Conservation (phyloP, 2,329 filamentous ascomycete species). For the Dryadomyces sulphureus region DNA sequence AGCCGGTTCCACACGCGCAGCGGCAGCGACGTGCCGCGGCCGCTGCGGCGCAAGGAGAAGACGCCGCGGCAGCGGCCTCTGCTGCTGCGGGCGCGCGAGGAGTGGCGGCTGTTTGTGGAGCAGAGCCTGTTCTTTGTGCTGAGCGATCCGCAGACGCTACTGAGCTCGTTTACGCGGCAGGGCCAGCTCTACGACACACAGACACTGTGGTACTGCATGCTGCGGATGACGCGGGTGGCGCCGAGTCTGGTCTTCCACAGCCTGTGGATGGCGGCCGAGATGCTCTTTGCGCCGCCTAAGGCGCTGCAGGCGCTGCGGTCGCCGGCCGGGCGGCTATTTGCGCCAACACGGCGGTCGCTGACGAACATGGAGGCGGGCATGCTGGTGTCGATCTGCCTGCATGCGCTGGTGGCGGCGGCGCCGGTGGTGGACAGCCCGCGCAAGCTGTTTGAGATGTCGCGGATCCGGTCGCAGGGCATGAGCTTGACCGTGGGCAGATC, state of each 20-base stretch:
- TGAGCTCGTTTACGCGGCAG: conserved; percentile 41
- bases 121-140: conserved; percentile 51
- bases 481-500: conserved; percentile 31
- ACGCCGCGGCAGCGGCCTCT: conserved; percentile 2
- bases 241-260: conserved; percentile 47
- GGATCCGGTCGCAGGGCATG: conserved; percentile 39
- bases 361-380: conserved; percentile 35
- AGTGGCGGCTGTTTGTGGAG: conserved; percentile 47
- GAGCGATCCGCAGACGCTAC: conserved; percentile 37
- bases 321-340: conserved; percentile 22
- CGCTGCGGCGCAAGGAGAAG: conserved; percentile 20
- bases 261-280: conserved; percentile 46
- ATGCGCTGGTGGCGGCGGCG: conserved; percentile 44
- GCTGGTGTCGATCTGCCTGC: conserved; percentile 44
- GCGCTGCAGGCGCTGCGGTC: conserved; percentile 25
- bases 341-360: conserved; percentile 20
- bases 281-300: conserved; percentile 41
- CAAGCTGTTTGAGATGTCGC: conserved; percentile 43
- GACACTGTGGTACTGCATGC: conserved; percentile 47
- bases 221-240: conserved; percentile 40
- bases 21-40: conserved; percentile 14
- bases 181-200: conserved; percentile 43
- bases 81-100: conserved; percentile 15
- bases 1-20: conserved; percentile 15
- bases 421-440: conserved; percentile 33